These are phyloP conservation scores for Luzula sylvatica DNA, from an alignment of 176 grass and related monocot genomes.

Conservation along the genomic window DNA sequence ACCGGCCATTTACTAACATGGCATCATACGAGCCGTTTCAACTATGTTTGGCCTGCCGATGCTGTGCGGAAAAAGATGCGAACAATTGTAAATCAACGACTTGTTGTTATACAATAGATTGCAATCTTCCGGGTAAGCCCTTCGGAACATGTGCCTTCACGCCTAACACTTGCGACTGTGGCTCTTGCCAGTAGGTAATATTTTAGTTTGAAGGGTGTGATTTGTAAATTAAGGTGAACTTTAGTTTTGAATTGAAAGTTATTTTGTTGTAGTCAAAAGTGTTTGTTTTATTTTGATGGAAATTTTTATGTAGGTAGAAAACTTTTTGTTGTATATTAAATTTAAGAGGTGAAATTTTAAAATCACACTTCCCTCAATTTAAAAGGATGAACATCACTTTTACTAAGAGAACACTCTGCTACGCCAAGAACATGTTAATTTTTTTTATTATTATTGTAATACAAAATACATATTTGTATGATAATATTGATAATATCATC, in stretches of 20 bases:
- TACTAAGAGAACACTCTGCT: too few relatives aligned
- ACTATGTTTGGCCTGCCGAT: slow-evolving; percentile 60
- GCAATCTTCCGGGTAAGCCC: slow-evolving; percentile 74
- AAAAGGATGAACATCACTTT: too few relatives aligned
- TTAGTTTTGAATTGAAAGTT: neutral
- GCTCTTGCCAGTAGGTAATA: slow-evolving; percentile 1
- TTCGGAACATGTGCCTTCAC: slow-evolving; percentile 72
- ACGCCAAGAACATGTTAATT: too few relatives aligned
- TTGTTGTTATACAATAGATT: slow-evolving; percentile 87
- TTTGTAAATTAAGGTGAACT: neutral
- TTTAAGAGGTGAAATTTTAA: too few relatives aligned
- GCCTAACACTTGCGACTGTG: slow-evolving; percentile 51
- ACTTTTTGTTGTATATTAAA: too few relatives aligned
- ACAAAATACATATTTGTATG: too few relatives aligned
- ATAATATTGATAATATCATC: too few relatives aligned
- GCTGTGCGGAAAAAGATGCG: slow-evolving; percentile 32
- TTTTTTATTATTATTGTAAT: too few relatives aligned
- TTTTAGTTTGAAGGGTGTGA: neutral
- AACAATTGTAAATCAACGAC: slow-evolving; percentile 37
- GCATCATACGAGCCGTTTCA: slow-evolving; percentile 39
- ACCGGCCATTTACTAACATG: neutral
- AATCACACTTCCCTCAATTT: too few relatives aligned
- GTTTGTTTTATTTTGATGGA: neutral
- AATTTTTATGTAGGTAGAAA: neutral
- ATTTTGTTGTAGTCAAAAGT: neutral